Conservation (phyloP, 1,284 basidiomycete genomes). For the Sanguinoderma infundibulare region DNA sequence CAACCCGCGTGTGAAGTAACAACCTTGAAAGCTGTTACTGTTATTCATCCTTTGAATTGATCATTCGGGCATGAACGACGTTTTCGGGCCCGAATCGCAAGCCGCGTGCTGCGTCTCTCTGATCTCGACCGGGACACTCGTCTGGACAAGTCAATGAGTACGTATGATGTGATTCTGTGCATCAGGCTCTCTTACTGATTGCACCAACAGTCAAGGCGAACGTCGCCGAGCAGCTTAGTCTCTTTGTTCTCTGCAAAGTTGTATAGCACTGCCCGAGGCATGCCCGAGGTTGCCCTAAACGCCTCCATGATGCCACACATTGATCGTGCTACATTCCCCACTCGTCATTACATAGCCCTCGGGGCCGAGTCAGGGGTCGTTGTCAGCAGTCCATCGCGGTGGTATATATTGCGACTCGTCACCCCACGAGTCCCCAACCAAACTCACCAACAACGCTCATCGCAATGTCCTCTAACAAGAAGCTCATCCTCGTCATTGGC, state of each 20-base stretch:
- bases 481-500: slow-evolving; percentile 53
- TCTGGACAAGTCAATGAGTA: too few relatives aligned
- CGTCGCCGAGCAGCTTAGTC: too few relatives aligned
- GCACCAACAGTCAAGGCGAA: too few relatives aligned
- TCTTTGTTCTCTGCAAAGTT: background rate
- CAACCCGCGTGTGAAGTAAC: background rate
- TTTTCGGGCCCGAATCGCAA: background rate
- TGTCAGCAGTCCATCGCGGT: background rate
- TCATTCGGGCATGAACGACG: background rate
- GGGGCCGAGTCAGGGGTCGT: background rate
- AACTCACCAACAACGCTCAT: background rate
- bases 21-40: too few relatives aligned
- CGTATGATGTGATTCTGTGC: background rate
- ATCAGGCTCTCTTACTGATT: too few relatives aligned
- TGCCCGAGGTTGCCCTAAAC: background rate
- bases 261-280: background rate
- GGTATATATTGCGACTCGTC: background rate
- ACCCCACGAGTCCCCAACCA: background rate
- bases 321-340: background rate
- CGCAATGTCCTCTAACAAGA: slow-evolving; percentile 25
- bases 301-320: background rate
- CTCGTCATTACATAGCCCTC: background rate
- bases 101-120: background rate
- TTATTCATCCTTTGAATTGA: too few relatives aligned
- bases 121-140: too few relatives aligned